Evolutionary conservation across 2,329 filamentous ascomycete species (phyloP).

Genomic region (Xylariaceae sp.): DNA sequence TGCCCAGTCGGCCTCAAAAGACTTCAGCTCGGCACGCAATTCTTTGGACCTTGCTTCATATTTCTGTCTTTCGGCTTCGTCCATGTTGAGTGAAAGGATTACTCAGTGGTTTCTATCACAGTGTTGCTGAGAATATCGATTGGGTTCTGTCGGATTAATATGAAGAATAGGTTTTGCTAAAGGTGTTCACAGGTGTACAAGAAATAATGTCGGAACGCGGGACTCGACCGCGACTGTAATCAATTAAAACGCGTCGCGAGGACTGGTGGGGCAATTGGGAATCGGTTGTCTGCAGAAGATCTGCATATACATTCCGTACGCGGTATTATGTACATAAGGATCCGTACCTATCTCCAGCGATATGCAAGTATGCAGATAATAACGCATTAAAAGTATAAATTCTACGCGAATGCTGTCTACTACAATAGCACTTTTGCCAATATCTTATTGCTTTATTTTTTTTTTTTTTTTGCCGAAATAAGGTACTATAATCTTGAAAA

Average conservation of each 20-base stretch:
- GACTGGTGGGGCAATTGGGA: too few relatives aligned
- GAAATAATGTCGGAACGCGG: conserved; percentile 2
- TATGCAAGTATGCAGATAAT: too few relatives aligned
- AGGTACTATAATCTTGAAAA: too few relatives aligned
- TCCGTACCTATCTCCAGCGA: too few relatives aligned
- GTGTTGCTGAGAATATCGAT: neutral
- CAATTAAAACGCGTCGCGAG: conserved; percentile 20
- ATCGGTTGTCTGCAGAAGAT: too few relatives aligned
- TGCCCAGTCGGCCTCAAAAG: conserved; percentile 73
- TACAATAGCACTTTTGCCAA: too few relatives aligned
- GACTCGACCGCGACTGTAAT: conserved; percentile 10
- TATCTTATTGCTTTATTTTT: too few relatives aligned
- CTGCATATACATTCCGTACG: too few relatives aligned
- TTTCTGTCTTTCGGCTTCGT: conserved; percentile 45
- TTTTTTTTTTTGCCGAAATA: too few relatives aligned
- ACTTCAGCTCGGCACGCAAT: conserved; percentile 71
- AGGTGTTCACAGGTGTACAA: neutral
- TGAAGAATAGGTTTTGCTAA: neutral
- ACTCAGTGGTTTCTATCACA: neutral
- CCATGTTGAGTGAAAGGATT: conserved; percentile 44
- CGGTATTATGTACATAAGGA: too few relatives aligned
- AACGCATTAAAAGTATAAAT: too few relatives aligned
- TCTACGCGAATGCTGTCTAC: too few relatives aligned
- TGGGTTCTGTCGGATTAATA: neutral
- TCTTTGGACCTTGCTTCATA: conserved; percentile 55